A percentile compares a stretch with the other conserved stretches of the same genome.
These are phyloP conservation scores for Acanthamoeba castellanii DNA, from an alignment of 208 protist species.

Conservation along the genomic window DNA sequence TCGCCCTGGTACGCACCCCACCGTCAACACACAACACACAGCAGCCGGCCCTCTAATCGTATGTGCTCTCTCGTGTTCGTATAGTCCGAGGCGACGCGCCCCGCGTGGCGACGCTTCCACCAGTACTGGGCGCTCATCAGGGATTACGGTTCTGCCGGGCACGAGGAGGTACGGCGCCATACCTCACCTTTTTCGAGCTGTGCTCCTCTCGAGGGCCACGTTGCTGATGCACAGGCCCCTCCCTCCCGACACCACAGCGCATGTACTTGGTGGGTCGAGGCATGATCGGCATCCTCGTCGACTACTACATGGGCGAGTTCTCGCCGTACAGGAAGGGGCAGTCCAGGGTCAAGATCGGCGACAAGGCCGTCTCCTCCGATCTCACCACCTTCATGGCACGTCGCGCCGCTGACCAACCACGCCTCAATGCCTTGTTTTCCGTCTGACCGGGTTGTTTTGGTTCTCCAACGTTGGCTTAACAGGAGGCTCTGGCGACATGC, in stretches of 20 bases:
- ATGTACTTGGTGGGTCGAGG: constrained; percentile 43
- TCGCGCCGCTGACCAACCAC: neutral
- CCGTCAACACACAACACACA: neutral
- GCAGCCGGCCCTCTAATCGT: neutral
- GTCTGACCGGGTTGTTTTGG: neutral
- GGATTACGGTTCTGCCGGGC: neutral
- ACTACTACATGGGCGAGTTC: constrained; percentile 65
- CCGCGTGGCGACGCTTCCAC: constrained; percentile 41
- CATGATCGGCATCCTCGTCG: constrained; percentile 60
- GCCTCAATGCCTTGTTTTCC: neutral
- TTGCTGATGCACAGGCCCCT: no score
- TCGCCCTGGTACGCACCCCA: neutral
- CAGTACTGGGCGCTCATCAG: constrained; percentile 11
- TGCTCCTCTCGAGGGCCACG: no score
- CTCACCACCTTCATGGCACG: constrained; percentile 47
- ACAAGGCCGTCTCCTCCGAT: neutral
- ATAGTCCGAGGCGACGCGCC: constrained; percentile 1
- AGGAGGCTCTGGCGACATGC: neutral
- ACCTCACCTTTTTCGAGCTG: neutral
- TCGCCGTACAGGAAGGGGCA: constrained; percentile 1
- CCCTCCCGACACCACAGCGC: no score
- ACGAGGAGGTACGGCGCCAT: neutral
- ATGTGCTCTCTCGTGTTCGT: neutral
- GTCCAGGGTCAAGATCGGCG: constrained; percentile 5
- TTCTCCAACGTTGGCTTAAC: neutral